Conservation (phyloP, 805 yeast genomes). For the Metschnikowia lochheadii region DNA sequence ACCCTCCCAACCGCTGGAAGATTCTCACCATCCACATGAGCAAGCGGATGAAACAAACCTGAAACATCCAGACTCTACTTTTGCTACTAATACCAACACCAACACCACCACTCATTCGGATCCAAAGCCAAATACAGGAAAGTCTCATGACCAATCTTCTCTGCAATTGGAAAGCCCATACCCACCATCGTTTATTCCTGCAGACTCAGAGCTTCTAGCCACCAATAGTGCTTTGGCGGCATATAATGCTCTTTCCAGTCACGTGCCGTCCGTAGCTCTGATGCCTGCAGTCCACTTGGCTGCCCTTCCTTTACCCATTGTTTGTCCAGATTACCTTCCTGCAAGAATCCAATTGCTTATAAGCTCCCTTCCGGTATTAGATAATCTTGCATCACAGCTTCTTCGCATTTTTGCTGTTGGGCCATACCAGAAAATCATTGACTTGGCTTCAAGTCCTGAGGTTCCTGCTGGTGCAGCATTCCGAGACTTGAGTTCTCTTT, state of each 20-base stretch:
- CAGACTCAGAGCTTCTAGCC: constrained; percentile 39
- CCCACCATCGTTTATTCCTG: constrained; percentile 26
- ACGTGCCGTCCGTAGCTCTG: constrained; percentile 33
- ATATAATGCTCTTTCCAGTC: constrained; percentile 38
- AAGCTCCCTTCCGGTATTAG: constrained; percentile 71
- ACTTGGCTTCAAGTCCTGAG: constrained; percentile 61
- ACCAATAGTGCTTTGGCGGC: constrained; percentile 40
- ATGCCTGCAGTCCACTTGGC: constrained; percentile 49
- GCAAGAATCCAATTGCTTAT: constrained; percentile 61
- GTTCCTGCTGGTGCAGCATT: constrained; percentile 65
- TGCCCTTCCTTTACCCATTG: constrained; percentile 55
- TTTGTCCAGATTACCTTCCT: constrained; percentile 54
- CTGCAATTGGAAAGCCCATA: background rate
- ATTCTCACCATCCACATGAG: background rate
- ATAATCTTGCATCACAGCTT: constrained; percentile 77
- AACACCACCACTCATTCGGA: background rate
- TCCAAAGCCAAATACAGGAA: background rate
- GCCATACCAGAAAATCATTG: constrained; percentile 72
- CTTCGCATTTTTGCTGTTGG: constrained; percentile 67
- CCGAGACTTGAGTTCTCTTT: constrained; percentile 65
- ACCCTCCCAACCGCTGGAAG: background rate
- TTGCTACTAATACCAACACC: background rate
- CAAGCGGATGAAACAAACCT: background rate
- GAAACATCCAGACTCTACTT: background rate
- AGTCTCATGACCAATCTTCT: background rate